Percentiles rank a stretch among this genome's conserved stretches.
Evolutionary conservation across 1,139 yeast species (phyloP).

Genomic region (Keqinozyma sinolaborantium): DNA sequence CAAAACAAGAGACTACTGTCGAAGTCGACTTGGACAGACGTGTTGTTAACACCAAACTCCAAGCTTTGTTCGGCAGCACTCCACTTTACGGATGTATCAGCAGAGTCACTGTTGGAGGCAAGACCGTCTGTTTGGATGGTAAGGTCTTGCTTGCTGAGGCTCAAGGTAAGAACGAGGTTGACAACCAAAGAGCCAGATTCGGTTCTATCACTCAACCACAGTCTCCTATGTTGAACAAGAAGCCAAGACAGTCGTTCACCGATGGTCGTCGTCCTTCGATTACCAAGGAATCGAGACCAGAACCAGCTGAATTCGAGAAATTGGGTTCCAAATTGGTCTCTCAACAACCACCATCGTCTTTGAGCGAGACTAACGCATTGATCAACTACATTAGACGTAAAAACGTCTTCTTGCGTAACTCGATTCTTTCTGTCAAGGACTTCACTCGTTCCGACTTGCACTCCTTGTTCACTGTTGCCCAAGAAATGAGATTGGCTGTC

Average conservation of each 20-base stretch:
- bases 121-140: slow-evolving; percentile 85
- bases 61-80: slow-evolving; percentile 52
- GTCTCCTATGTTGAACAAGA: slow-evolving; percentile 43
- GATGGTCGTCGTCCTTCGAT: slow-evolving; percentile 46
- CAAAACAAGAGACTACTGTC: slow-evolving; percentile 73
- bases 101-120: slow-evolving; percentile 76
- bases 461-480: slow-evolving; percentile 91
- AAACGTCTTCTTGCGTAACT: slow-evolving; percentile 86
- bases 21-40: slow-evolving; percentile 82
- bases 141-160: slow-evolving; percentile 55
- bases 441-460: slow-evolving; percentile 87
- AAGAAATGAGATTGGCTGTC: slow-evolving; percentile 95
- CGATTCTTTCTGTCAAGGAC: slow-evolving; percentile 84
- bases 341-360: slow-evolving; percentile 60
- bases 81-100: slow-evolving; percentile 77
- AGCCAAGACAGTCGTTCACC: slow-evolving; percentile 46
- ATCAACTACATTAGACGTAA: slow-evolving; percentile 70
- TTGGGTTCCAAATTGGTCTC: slow-evolving; percentile 73
- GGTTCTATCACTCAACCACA: slow-evolving; percentile 43
- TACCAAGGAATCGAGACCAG: slow-evolving; percentile 25
- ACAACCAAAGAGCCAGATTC: slow-evolving; percentile 35
- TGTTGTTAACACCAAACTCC: slow-evolving; percentile 40
- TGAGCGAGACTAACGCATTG: slow-evolving; percentile 76
- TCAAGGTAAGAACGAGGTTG: slow-evolving; percentile 55
- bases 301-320: slow-evolving; percentile 47